Evolutionary conservation across 352 stramenopile genomes (phyloP).

Genomic region (Phytopythium litorale): DNA sequence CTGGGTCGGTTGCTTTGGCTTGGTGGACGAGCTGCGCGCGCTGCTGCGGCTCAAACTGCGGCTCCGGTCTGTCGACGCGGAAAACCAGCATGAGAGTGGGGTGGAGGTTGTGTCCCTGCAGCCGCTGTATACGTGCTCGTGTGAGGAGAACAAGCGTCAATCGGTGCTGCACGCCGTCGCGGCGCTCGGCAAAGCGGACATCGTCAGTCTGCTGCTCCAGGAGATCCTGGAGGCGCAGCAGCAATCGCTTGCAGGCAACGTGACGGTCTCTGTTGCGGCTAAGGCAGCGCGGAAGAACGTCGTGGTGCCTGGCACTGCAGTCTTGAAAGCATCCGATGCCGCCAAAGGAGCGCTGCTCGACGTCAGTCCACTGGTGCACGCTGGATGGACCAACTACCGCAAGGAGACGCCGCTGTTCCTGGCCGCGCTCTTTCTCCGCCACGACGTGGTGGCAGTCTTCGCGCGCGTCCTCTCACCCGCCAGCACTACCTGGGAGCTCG

Average conservation of each 20-base stretch:
- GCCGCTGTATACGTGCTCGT: slow-evolving; percentile 61
- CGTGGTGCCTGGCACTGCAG: slow-evolving; percentile 7
- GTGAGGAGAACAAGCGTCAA: slow-evolving; percentile 58
- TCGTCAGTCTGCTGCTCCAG: slow-evolving; percentile 44
- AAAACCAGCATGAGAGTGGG: not conserved
- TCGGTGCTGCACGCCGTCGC: slow-evolving; percentile 61
- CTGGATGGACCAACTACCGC: slow-evolving; percentile 66
- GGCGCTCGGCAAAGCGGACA: slow-evolving; percentile 45
- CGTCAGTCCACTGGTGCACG: slow-evolving; percentile 13
- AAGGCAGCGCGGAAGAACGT: slow-evolving; percentile 8
- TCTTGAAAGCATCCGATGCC: not conserved
- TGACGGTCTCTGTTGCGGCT: not conserved
- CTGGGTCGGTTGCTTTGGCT: slow-evolving; percentile 65
- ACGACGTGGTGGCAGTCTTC: slow-evolving; percentile 38
- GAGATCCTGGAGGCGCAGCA: slow-evolving; percentile 43
- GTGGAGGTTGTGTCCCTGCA: slow-evolving; percentile 18
- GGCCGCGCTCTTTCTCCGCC: slow-evolving; percentile 47
- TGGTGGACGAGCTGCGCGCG: slow-evolving; percentile 43
- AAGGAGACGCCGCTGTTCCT: slow-evolving; percentile 68
- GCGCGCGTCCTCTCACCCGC: slow-evolving; percentile 24
- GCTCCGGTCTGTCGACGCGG: not conserved
- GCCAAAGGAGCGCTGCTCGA: slow-evolving; percentile 13
- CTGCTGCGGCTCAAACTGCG: slow-evolving; percentile 23
- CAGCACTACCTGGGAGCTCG: slow-evolving; percentile 48
- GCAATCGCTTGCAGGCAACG: slow-evolving; percentile 3